A percentile compares a stretch with the other conserved stretches of the same genome.
Conservation (phyloP, 129 eudicot species). For the Saposhnikovia divaricata region DNA sequence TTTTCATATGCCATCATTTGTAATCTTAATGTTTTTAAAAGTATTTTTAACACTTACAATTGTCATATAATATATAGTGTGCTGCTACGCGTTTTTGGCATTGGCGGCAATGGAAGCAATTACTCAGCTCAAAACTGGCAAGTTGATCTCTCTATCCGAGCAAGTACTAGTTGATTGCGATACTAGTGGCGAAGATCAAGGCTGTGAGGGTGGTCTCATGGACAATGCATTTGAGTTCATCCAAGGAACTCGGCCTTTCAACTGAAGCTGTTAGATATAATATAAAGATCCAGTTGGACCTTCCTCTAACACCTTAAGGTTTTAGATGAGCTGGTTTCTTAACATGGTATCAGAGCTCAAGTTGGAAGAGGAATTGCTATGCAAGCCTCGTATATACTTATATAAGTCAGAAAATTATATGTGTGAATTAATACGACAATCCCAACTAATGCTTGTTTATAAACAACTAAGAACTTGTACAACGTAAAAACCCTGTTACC, state of each 20-base stretch:
- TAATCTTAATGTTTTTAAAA: neutral
- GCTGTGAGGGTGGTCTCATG: constrained; percentile 6
- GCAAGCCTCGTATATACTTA: neutral
- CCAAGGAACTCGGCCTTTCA: neutral
- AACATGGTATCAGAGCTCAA: too few relatives aligned
- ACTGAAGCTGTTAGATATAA: too few relatives aligned
- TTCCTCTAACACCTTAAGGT: too few relatives aligned
- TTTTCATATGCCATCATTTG: neutral
- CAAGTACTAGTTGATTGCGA: constrained; percentile 8
- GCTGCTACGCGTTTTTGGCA: constrained; percentile 1
- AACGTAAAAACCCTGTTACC: neutral
- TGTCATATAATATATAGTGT: neutral
- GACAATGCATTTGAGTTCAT: constrained; percentile 10
- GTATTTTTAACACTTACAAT: too few relatives aligned
- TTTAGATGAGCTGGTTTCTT: too few relatives aligned
- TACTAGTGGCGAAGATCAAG: constrained; percentile 9
- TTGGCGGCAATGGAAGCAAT: constrained; percentile 10
- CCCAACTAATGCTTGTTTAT: neutral
- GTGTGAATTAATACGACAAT: neutral
- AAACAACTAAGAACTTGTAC: neutral
- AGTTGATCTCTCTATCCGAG: constrained; percentile 6
- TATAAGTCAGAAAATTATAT: neutral
- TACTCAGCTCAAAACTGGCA: constrained; percentile 4
- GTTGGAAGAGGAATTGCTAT: too few relatives aligned
- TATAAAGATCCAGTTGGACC: too few relatives aligned